phyloP scores from a whole-genome alignment of 1,139 yeast species.

The Debaryomycetaceae sp. region DNA sequence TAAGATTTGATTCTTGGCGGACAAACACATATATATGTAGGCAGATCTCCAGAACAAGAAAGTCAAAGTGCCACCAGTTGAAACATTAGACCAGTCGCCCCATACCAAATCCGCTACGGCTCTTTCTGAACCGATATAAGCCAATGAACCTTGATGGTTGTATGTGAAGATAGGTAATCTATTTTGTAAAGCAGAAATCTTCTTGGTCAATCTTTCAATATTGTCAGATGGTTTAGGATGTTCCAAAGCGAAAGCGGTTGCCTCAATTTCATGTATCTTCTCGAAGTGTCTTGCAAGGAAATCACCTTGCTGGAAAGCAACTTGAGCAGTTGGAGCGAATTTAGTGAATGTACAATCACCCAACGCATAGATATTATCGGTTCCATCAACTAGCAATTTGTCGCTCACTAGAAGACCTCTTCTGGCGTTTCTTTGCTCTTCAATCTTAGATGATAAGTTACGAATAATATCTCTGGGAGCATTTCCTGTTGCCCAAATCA shows the following conservation, averaged over 20 bases:
- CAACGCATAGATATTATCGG: slow-evolving; percentile 78
- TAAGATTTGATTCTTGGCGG: slow-evolving; percentile 80
- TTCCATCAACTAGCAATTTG: slow-evolving; percentile 77
- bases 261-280: slow-evolving; percentile 65
- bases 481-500: slow-evolving; percentile 98
- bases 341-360: slow-evolving; percentile 95
- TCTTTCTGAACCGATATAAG: slow-evolving; percentile 84
- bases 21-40: slow-evolving; percentile 87
- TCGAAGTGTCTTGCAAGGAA: slow-evolving; percentile 73
- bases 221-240: slow-evolving; percentile 30
- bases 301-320: slow-evolving; percentile 91
- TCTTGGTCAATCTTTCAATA: slow-evolving; percentile 38
- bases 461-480: slow-evolving; percentile 79
- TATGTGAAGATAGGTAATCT: slow-evolving; percentile 59
- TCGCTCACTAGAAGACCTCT: slow-evolving; percentile 88
- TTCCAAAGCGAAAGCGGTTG: slow-evolving; percentile 43
- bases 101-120: slow-evolving; percentile 91
- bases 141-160: slow-evolving; percentile 69
- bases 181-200: slow-evolving; percentile 37
- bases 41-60: slow-evolving; percentile 94
- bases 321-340: slow-evolving; percentile 95
- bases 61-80: slow-evolving; percentile 82
- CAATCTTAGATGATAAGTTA: slow-evolving; percentile 64
- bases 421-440: slow-evolving; percentile 82
- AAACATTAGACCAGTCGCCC: slow-evolving; percentile 80